Evolutionary conservation across 2,329 filamentous ascomycete genomes (phyloP).

Genomic region (Cryphonectria radicalis): DNA sequence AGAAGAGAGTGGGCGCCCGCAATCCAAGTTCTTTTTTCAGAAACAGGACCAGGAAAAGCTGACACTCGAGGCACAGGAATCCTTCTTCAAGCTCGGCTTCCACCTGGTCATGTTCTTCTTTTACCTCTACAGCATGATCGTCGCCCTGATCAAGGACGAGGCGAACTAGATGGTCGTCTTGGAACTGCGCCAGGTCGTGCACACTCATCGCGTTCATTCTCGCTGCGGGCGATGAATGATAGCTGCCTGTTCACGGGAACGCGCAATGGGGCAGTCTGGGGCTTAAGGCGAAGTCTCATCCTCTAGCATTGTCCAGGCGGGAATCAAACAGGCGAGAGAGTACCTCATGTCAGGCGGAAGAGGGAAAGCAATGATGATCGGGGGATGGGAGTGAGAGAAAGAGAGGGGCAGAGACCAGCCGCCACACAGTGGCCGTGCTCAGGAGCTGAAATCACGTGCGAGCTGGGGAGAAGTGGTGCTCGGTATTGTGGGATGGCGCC

Average conservation of each 20-base stretch:
- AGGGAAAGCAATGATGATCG: background rate
- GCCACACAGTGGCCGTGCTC: background rate
- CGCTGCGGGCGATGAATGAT: background rate
- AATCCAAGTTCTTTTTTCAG: background rate
- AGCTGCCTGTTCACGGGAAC: background rate
- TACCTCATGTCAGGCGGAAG: background rate
- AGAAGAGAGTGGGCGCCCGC: conserved; percentile 24
- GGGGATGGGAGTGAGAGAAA: background rate
- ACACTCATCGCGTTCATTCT: background rate
- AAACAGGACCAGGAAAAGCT: conserved; percentile 18
- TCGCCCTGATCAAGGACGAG: conserved; percentile 95
- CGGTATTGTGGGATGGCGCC: conserved; percentile 5
- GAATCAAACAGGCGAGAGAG: background rate
- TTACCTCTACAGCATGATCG: conserved; percentile 99
- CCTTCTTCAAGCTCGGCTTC: conserved; percentile 98
- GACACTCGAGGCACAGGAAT: conserved; percentile 67
- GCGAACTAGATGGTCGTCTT: conserved; percentile 62
- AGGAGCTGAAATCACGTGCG: background rate
- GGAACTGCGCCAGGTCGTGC: background rate
- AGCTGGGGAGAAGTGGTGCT: background rate
- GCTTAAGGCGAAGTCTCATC: background rate
- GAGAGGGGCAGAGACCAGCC: background rate
- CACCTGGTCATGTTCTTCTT: conserved; percentile 99
- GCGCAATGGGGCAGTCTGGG: background rate
- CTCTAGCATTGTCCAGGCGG: background rate